Evolutionary conservation across 495 filamentous ascomycete species (phyloP).

Genomic region (Astrocystis sublimbata): DNA sequence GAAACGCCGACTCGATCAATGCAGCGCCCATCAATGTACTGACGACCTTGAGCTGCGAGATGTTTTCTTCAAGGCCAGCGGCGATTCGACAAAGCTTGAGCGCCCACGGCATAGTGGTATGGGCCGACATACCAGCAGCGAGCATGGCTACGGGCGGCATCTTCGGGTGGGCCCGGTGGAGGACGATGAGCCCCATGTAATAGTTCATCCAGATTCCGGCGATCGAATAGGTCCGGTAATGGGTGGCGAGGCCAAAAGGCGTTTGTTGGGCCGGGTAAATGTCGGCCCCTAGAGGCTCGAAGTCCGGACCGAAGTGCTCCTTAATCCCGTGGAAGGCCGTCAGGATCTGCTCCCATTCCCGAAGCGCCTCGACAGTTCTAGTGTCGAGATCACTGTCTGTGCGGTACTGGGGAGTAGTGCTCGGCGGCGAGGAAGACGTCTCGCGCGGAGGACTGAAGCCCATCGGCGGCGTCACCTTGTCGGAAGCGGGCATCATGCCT

Average conservation of each 20-base stretch:
- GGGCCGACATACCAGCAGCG: constrained; percentile 71
- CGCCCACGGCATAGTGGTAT: constrained; percentile 66
- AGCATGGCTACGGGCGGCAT: constrained; percentile 94
- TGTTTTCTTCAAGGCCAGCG: constrained; percentile 73
- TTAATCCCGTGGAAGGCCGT: constrained; percentile 67
- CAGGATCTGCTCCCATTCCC: constrained; percentile 77
- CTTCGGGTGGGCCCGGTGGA: constrained; percentile 74
- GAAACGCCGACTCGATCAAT: constrained; percentile 75
- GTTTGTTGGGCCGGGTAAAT: constrained; percentile 56
- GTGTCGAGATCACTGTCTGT: constrained; percentile 57
- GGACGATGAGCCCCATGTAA: constrained; percentile 76
- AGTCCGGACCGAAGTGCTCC: constrained; percentile 69
- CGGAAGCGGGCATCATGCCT: constrained; percentile 64
- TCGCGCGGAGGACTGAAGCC: constrained; percentile 55
- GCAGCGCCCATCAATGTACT: constrained; percentile 80
- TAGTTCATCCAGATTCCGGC: constrained; percentile 82
- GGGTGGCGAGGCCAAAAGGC: constrained; percentile 80
- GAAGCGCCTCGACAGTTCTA: constrained; percentile 67
- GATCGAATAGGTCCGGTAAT: constrained; percentile 84
- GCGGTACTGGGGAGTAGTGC: constrained; percentile 33
- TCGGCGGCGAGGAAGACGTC: constrained; percentile 31
- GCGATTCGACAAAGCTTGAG: constrained; percentile 77
- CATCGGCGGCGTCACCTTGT: constrained; percentile 52
- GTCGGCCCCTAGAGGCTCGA: constrained; percentile 75
- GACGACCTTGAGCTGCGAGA: constrained; percentile 57